These are phyloP conservation scores for Candida succiphila DNA, from an alignment of 805 yeast species.

Conservation along the genomic window DNA sequence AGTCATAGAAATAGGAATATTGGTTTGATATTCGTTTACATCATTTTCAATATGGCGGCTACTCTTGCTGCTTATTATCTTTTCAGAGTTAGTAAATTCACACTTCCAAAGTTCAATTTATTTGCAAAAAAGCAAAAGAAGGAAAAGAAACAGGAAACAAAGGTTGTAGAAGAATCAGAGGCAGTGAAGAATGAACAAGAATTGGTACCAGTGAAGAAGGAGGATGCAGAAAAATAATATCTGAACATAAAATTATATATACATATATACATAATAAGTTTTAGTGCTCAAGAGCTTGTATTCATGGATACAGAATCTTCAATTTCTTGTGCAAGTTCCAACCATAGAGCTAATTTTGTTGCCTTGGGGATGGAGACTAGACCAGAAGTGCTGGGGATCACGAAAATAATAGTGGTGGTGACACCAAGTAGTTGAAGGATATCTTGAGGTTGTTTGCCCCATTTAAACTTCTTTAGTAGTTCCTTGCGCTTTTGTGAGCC, in stretches of 20 bases:
- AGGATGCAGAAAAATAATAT: too few species aligned
- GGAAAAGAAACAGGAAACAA: neutral
- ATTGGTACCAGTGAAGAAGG: neutral
- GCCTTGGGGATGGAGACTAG: slow-evolving; percentile 42
- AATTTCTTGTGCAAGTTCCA: too few species aligned
- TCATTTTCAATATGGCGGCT: slow-evolving; percentile 36
- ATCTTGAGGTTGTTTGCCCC: slow-evolving; percentile 36
- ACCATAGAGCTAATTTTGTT: slow-evolving; percentile 42
- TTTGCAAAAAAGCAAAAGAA: neutral
- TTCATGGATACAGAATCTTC: too few species aligned
- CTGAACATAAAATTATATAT: too few species aligned
- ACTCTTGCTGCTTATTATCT: slow-evolving; percentile 26
- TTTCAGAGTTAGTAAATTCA: slow-evolving; percentile 19
- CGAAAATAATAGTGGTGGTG: slow-evolving; percentile 29
- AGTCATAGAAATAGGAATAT: slow-evolving; percentile 54
- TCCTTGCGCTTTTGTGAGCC: slow-evolving; percentile 18
- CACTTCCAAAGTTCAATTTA: neutral
- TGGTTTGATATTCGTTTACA: slow-evolving; percentile 51
- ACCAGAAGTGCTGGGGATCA: slow-evolving; percentile 69
- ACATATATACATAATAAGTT: too few species aligned
- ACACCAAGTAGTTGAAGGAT: slow-evolving; percentile 12
- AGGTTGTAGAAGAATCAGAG: neutral
- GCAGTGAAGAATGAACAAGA: neutral
- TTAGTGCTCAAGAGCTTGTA: too few species aligned
- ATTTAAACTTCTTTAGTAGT: slow-evolving; percentile 28